Percentiles rank a stretch among this genome's conserved stretches.
phyloP scores from a whole-genome alignment of 2,329 filamentous ascomycete genomes.

The Curvularia eragrostidis region DNA sequence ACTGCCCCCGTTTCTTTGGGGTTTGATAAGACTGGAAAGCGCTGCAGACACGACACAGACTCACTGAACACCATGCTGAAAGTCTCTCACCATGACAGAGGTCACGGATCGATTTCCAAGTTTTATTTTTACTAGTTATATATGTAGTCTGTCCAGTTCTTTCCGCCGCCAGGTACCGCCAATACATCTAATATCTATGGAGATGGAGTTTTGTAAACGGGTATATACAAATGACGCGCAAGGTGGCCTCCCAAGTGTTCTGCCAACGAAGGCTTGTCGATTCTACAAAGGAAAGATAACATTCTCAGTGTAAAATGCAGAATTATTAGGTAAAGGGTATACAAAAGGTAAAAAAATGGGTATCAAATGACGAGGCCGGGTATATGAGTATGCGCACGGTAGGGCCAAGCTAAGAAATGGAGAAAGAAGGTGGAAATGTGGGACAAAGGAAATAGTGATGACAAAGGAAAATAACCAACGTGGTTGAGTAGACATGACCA shows the following conservation, averaged over 20 bases:
- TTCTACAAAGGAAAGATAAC: conserved; percentile 11
- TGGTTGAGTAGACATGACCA: conserved; percentile 6
- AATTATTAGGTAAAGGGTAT: conserved; percentile 8
- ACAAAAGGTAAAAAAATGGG: conserved; percentile 8
- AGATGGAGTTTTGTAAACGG: conserved; percentile 2
- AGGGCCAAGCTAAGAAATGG: conserved; percentile 13
- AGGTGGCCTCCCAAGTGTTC: conserved; percentile 4
- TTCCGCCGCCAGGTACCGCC: conserved; percentile 5
- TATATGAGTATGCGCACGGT: conserved; percentile 27
- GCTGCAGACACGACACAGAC: too few species aligned
- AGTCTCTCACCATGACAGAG: background rate
- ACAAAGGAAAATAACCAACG: conserved; percentile 5
- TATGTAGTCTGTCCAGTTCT: conserved; percentile 2
- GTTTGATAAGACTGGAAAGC: too few species aligned
- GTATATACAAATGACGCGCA: conserved; percentile 5
- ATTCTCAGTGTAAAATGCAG: background rate
- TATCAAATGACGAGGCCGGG: conserved; percentile 20
- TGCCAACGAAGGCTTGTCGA: conserved; percentile 11
- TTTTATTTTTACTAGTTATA: conserved; percentile 1
- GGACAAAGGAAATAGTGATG: conserved; percentile 5
- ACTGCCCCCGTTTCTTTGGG: too few species aligned
- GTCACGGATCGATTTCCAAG: background rate
- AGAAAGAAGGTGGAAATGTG: conserved; percentile 9
- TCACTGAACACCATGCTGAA: background rate
- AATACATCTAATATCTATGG: conserved; percentile 9